Base-by-base conservation (phyloP, 1,284 basidiomycete species). In the Rhodotorula sp. region DNA sequence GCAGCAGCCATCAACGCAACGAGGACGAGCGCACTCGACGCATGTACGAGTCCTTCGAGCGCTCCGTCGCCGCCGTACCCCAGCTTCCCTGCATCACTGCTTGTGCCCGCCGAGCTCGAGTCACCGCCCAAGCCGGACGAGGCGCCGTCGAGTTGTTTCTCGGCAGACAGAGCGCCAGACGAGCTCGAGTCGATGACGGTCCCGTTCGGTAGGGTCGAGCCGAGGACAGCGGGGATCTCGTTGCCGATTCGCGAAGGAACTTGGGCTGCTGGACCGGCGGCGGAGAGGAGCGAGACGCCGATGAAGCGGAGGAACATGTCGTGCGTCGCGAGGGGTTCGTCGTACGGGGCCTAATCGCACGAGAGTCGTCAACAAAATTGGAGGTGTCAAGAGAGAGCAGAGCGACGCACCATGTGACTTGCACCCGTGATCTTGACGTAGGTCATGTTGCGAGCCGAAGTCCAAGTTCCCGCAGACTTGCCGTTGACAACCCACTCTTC, bases 241-340 rank as follows among this genome's bases (percentile, higher is more conserved):
- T 84, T 83, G 19, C 91, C 94, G 29, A 95, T 84, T 46, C 85
- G 86, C 70, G 90, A 92, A 11, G 90, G 89, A 86, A 77, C 83
- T 80, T 49, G 89, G 86, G 47, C 91, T 86, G 72, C 89, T 84
- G 68, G 90, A 3, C 81, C 92, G 4, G 89, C 84, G 55, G 96
- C 85, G 7, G 86, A 85, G 39, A 88, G 86, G 76, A 94, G 90
- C n/a, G 68, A 66, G 66, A 94, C 87, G 57, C 86, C 88, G 88
- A 96, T 91, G 82, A 97, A 97, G 22, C 94, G 90, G 59, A 94
- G 87, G 77, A 99, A 95, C 96, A 99, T 98, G 81, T 99, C 95
- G 80, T 98, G 94, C 7, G 92, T 85, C 44, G 89, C 87, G 66
- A 92, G 85, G 0, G 94, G 95, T 19, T 90, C 84, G 81, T 99